Percentiles rank a stretch among this genome's conserved stretches.
Conservation (phyloP, 75 land plant species). For the Pinus taeda region DNA sequence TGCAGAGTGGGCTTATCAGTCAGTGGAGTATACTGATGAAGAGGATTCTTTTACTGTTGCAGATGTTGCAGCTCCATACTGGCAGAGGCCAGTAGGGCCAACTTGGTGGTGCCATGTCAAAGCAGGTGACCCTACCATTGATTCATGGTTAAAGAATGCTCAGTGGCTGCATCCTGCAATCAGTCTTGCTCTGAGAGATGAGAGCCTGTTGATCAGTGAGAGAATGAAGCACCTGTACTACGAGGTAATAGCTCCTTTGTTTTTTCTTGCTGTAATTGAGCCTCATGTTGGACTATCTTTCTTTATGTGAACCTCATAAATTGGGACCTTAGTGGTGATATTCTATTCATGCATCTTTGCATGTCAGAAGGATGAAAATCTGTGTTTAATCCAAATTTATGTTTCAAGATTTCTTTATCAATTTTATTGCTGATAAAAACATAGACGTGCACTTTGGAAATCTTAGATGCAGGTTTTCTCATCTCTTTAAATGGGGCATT, state of each 20-base stretch:
- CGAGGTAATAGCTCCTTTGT: constrained; percentile 51
- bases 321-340: background rate
- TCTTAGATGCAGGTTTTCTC: too few species aligned
- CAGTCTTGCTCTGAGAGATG: constrained; percentile 81
- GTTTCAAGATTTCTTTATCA: too few species aligned
- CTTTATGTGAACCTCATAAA: background rate
- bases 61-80: constrained; percentile 86
- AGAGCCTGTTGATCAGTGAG: constrained; percentile 84
- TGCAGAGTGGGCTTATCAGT: constrained; percentile 50
- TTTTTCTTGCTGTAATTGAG: background rate
- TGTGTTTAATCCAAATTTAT: too few species aligned
- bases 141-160: constrained; percentile 63
- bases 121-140: constrained; percentile 59
- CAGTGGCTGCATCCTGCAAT: constrained; percentile 96
- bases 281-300: background rate
- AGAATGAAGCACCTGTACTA: constrained; percentile 87
- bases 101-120: constrained; percentile 92
- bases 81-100: constrained; percentile 87
- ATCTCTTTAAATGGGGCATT: too few species aligned
- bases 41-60: constrained; percentile 72
- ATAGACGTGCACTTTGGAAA: too few species aligned
- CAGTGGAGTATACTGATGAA: constrained; percentile 28
- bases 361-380: background rate
- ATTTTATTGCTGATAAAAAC: too few species aligned
- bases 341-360: background rate